Conservation (phyloP, 192 early-diverging fungal species). For the Coemansia aciculifera region DNA sequence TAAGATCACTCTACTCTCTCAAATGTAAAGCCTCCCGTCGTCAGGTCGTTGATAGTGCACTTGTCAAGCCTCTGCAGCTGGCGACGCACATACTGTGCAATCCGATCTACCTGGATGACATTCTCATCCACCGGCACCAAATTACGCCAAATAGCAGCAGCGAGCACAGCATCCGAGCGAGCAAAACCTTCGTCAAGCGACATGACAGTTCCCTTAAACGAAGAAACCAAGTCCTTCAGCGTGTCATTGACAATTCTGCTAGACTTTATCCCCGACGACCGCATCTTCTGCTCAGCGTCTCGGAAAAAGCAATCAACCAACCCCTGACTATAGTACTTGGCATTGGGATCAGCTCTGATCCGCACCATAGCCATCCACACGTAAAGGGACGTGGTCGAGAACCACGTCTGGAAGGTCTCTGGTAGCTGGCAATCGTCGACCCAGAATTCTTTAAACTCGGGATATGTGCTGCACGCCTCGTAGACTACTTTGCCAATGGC, state of each 20-base stretch:
- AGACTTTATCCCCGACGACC: conserved; percentile 74
- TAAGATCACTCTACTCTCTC: conserved; percentile 1
- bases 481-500: conserved; percentile 39
- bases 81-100: conserved; percentile 27
- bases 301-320: conserved; percentile 85
- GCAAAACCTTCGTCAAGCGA: conserved; percentile 92
- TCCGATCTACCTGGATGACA: conserved; percentile 28
- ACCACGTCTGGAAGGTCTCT: conserved; percentile 95
- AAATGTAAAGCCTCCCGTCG: conserved; percentile 38
- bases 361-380: conserved; percentile 94
- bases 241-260: conserved; percentile 72
- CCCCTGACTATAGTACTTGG: conserved; percentile 84
- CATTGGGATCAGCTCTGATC: conserved; percentile 65
- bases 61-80: conserved; percentile 38
- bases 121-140: conserved; percentile 36
- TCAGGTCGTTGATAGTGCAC: conserved; percentile 18
- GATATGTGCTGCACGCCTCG: conserved; percentile 34
- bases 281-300: conserved; percentile 83
- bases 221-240: conserved; percentile 76
- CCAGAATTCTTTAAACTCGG: conserved; percentile 47
- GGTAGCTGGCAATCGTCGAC: conserved; percentile 60
- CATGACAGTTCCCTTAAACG: conserved; percentile 85
- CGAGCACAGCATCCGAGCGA: conserved; percentile 82
- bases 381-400: conserved; percentile 83
- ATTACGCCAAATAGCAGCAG: conserved; percentile 83